phyloP scores from a whole-genome alignment of 495 filamentous ascomycete genomes.

The Margaritispora aquatica region DNA sequence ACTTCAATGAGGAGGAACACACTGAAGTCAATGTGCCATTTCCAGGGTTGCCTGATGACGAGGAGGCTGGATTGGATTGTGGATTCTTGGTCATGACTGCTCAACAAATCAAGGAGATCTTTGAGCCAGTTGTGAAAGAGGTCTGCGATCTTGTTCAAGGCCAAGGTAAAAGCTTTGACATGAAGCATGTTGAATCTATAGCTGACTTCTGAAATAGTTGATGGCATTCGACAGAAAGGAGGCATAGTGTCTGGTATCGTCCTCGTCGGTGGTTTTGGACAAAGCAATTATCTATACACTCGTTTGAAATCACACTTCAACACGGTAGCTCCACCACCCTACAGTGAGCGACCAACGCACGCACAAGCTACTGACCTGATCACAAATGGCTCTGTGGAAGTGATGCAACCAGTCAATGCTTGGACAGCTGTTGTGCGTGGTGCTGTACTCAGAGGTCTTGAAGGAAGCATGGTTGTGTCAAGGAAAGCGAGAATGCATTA shows the following conservation, averaged over 20 bases:
- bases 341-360: constrained; percentile 58
- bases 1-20: constrained; percentile 70
- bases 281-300: constrained; percentile 62
- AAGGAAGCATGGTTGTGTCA: constrained; percentile 64
- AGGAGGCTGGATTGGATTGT: constrained; percentile 52
- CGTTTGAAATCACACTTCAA: constrained; percentile 60
- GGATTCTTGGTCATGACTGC: constrained; percentile 59
- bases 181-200: not conserved
- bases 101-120: constrained; percentile 54
- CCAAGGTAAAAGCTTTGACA: constrained; percentile 27
- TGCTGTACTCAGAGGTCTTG: constrained; percentile 60
- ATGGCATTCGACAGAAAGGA: constrained; percentile 50
- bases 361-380: constrained; percentile 32
- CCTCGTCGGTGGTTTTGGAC: constrained; percentile 64
- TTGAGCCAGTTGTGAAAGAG: constrained; percentile 59
- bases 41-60: constrained; percentile 64
- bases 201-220: constrained; percentile 27
- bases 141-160: constrained; percentile 54
- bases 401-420: constrained; percentile 71
- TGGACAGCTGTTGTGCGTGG: constrained; percentile 72
- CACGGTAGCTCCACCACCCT: constrained; percentile 56
- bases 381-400: constrained; percentile 49
- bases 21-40: constrained; percentile 65
- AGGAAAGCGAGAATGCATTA: constrained; percentile 66
- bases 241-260: constrained; percentile 61